These are phyloP conservation scores for Wallacemonas sp. DNA, from an alignment of 208 protist genomes.

Conservation along the genomic window DNA sequence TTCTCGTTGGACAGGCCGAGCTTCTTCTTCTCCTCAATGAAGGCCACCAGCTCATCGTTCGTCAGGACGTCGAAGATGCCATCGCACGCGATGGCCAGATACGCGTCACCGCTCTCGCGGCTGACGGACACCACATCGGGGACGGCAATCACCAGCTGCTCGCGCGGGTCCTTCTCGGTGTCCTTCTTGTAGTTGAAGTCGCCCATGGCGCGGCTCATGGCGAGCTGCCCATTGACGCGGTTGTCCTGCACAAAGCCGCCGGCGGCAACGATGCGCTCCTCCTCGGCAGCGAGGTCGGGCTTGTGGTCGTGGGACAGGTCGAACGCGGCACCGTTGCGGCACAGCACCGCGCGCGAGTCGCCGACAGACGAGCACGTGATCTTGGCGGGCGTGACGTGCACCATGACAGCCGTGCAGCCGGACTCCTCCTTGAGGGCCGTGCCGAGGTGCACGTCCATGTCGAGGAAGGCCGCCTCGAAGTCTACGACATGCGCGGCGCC, in stretches of 20 bases:
- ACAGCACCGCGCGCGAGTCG: constrained; percentile 92
- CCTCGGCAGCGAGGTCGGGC: constrained; percentile 70
- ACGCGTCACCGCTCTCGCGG: constrained; percentile 51
- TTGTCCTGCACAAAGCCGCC: constrained; percentile 90
- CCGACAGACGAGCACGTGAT: constrained; percentile 92
- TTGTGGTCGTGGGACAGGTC: constrained; percentile 93
- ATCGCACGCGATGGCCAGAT: constrained; percentile 87
- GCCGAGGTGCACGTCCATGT: constrained; percentile 61
- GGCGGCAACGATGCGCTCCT: constrained; percentile 80
- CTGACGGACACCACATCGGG: constrained; percentile 57
- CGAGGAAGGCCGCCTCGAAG: constrained; percentile 71
- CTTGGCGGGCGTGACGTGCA: constrained; percentile 62
- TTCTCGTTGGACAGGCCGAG: constrained; percentile 41
- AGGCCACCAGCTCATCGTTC: constrained; percentile 78
- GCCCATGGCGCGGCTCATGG: constrained; percentile 94
- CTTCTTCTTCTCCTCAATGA: constrained; percentile 45
- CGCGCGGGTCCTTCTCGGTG: constrained; percentile 26
- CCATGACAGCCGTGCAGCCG: constrained; percentile 74
- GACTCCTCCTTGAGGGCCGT: constrained; percentile 52
- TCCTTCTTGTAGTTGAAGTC: constrained; percentile 93
- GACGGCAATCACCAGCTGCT: constrained; percentile 82
- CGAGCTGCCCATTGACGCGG: constrained; percentile 94
- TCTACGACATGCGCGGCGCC: constrained; percentile 39
- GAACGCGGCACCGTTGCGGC: constrained; percentile 67
- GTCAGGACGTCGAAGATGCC: constrained; percentile 89